Conservation (phyloP, 116 monocot species). For the Iris pallida region DNA sequence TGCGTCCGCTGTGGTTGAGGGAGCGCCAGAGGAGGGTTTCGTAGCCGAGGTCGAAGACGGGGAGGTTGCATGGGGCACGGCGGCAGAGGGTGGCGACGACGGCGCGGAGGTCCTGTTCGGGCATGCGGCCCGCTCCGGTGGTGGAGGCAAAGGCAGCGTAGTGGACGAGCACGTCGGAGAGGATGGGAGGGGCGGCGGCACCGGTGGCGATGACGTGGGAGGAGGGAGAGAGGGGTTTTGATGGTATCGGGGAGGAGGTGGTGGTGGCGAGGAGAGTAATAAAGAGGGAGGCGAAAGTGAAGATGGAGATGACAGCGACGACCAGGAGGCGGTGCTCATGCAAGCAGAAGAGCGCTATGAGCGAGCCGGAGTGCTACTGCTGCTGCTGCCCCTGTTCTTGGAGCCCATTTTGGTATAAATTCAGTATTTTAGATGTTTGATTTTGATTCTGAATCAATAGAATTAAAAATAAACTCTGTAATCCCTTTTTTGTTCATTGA, state of each 20-base stretch:
- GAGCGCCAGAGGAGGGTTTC: slow-evolving; percentile 55
- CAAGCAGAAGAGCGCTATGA: not conserved
- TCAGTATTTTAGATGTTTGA: no score
- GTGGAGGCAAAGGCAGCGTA: slow-evolving; percentile 26
- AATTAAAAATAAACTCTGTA: no score
- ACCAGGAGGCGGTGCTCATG: slow-evolving; percentile 20
- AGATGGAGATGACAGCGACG: slow-evolving; percentile 24
- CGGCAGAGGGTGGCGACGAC: slow-evolving; percentile 31
- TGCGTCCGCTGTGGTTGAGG: slow-evolving; percentile 56
- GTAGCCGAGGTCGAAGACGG: slow-evolving; percentile 46
- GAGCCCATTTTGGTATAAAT: no score
- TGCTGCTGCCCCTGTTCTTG: no score
- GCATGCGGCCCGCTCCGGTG: slow-evolving; percentile 26
- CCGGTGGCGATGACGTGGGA: not conserved
- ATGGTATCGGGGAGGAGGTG: not conserved
- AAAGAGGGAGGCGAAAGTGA: slow-evolving; percentile 23
- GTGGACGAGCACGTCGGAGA: slow-evolving; percentile 42
- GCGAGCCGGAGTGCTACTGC: not conserved
- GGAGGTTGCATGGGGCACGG: slow-evolving; percentile 54
- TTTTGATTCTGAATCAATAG: no score
- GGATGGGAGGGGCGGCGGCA: not conserved
- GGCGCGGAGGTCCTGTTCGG: slow-evolving; percentile 25
- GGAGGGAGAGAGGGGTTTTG: not conserved
- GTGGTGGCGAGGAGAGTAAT: slow-evolving; percentile 5
- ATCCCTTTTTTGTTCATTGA: no score